These are phyloP conservation scores for Fusarium papillatum DNA, from an alignment of 2,329 filamentous ascomycete genomes.

Conservation along the genomic window DNA sequence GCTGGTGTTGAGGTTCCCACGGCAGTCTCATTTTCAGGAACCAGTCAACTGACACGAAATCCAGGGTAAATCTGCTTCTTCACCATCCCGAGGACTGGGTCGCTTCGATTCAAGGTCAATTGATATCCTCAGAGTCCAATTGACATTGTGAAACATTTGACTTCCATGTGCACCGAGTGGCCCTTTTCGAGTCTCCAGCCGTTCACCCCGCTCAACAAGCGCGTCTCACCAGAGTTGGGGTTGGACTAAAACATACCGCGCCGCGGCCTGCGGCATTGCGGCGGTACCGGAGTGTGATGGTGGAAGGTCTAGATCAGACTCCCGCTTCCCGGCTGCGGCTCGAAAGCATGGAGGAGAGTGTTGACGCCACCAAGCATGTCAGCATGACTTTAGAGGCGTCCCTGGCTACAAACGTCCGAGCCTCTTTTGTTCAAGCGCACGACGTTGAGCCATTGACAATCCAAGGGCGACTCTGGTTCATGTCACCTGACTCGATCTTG, in stretches of 20 bases:
- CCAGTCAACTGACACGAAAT: slow-evolving; percentile 25
- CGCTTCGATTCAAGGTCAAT: slow-evolving; percentile 12
- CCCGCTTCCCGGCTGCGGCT: slow-evolving; percentile 32
- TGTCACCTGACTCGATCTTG: slow-evolving; percentile 26
- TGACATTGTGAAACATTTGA: neutral
- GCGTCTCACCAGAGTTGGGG: slow-evolving; percentile 23
- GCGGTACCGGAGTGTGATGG: slow-evolving; percentile 10
- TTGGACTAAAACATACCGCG: slow-evolving; percentile 19
- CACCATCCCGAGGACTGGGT: neutral
- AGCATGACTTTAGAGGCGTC: slow-evolving; percentile 30
- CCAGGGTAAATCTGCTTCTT: slow-evolving; percentile 2
- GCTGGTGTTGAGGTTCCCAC: slow-evolving; percentile 23
- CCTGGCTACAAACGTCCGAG: slow-evolving; percentile 12
- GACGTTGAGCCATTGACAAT: slow-evolving; percentile 2
- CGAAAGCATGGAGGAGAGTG: slow-evolving; percentile 23
- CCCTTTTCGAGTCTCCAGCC: slow-evolving; percentile 2
- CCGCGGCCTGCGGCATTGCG: slow-evolving; percentile 16
- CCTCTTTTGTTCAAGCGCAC: slow-evolving; percentile 7
- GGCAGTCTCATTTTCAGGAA: slow-evolving; percentile 19
- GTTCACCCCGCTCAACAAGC: slow-evolving; percentile 29
- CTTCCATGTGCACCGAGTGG: neutral
- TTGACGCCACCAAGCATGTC: slow-evolving; percentile 38
- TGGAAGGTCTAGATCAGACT: slow-evolving; percentile 20
- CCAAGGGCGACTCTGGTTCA: neutral
- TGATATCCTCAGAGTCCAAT: slow-evolving; percentile 23